Percentiles rank a stretch among this genome's conserved stretches.
phyloP scores from a whole-genome alignment of 2,329 filamentous ascomycete genomes.

The Metarhizium humberi region DNA sequence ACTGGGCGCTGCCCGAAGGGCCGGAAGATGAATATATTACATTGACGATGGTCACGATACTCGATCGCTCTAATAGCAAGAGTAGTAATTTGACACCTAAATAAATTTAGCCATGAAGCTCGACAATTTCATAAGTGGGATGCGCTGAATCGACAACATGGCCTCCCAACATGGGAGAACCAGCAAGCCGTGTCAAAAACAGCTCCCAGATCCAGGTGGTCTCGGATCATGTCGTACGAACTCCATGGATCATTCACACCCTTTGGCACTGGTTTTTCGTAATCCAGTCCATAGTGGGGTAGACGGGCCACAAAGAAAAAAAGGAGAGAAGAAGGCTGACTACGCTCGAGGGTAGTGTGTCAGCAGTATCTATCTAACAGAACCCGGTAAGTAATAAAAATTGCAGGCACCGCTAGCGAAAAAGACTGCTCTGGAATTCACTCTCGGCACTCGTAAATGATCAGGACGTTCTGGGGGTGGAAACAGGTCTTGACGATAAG shows the following conservation, averaged over 20 bases:
- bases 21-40: not conserved
- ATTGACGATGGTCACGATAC: conserved; percentile 4
- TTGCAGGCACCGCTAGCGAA: conserved; percentile 96
- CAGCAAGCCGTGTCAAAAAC: not conserved
- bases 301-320: not conserved
- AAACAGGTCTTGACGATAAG: conserved; percentile 88
- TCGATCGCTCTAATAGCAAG: not conserved
- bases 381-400: conserved; percentile 55
- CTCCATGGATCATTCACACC: not conserved
- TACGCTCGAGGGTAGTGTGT: conserved; percentile 40
- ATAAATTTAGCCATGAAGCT: conserved; percentile 11
- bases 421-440: conserved; percentile 65
- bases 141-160: not conserved
- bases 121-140: conserved; percentile 1
- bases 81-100: conserved; percentile 3
- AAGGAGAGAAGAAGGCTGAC: not conserved
- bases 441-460: conserved; percentile 89
- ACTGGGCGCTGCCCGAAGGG: conserved; percentile 1
- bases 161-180: not conserved
- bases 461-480: conserved; percentile 67
- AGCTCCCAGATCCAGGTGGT: not conserved
- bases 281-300: not conserved
- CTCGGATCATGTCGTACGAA: not conserved
- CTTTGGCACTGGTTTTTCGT: not conserved
- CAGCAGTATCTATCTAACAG: conserved; percentile 95